Evolutionary conservation across 2,329 filamentous ascomycete species (phyloP).

Genomic region (Penicillium sp.): DNA sequence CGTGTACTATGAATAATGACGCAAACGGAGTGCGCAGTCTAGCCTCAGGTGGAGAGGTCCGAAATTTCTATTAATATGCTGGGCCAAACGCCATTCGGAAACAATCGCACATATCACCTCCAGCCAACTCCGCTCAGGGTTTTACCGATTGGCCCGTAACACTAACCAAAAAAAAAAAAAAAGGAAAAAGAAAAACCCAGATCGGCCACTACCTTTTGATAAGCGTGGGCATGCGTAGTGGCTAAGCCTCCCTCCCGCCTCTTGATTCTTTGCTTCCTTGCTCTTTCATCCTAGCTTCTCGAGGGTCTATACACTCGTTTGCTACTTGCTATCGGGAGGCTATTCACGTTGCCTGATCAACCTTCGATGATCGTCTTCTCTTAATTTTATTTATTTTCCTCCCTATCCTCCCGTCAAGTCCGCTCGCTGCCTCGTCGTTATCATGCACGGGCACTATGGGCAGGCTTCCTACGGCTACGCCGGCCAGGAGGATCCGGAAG

Average conservation of each 20-base stretch:
- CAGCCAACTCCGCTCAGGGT: background rate
- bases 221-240: conserved; percentile 1
- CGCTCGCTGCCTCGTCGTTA: background rate
- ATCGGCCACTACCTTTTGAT: conserved; percentile 1
- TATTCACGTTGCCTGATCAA: background rate
- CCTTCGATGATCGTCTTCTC: background rate
- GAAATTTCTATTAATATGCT: background rate
- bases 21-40: background rate
- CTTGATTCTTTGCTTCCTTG: conserved; percentile 3
- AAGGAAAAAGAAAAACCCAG: background rate
- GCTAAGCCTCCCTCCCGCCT: background rate
- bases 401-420: conserved; percentile 9
- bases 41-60: background rate
- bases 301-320: conserved; percentile 16
- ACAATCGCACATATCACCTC: background rate
- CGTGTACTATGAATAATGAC: conserved; percentile 5
- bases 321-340: background rate
- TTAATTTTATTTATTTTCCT: conserved; percentile 1
- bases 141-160: background rate
- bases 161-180: background rate
- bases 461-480: conserved; percentile 2
- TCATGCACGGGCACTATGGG: conserved; percentile 9
- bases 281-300: background rate
- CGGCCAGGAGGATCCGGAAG: conserved; percentile 22
- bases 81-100: background rate